Evolutionary conservation across 2,329 filamentous ascomycete species (phyloP), one percentile per base, ranked within the genome.

Genomic region (Grosmannia huntii): DNA sequence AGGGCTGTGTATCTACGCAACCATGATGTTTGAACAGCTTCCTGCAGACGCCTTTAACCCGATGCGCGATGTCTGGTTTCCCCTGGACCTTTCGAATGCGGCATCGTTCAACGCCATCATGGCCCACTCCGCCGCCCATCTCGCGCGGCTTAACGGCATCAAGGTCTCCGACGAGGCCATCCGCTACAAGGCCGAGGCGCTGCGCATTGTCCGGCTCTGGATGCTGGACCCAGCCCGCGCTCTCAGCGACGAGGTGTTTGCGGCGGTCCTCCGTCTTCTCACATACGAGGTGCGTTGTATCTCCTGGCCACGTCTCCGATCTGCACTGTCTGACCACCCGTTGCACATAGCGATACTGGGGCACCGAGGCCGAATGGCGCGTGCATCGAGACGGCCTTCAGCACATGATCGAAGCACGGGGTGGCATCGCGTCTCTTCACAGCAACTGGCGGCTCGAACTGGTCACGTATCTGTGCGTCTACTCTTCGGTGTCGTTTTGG

Each of bases 81-180:
- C 72, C 0, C 60, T 73, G 2, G 71, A 73, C 52, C 62, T 73
- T 19, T 73, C 72, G 5, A 73, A 73, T 57, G 66, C 70, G 2
- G 69, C 71, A 5, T 71, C 70, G 0, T 73, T 73, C 61, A 72
- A 73, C 48, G 67, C 66, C 21, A 68, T 72, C 48, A 72, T 73
- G 69, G 71, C 72, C 0, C 72, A 73, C 57, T 68, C 72, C 2
- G 71, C 72, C 1, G 70, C 71, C 0, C 72, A 73, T 53, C 59
- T 73, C 1, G 65, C 69, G 38, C 65, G 69, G 4, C 65, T 71
- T 57, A 68, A 71, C 27, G 67, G 66, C 0, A 65, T 66, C 0
- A 62, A 57, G 9, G 57, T 61, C 5, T 68, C 67, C 1, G 61
- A 58, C 16, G 64, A 66, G 46, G 69, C 66, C 0, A 48, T 69